Evolutionary conservation across 2,329 filamentous ascomycete genomes (phyloP), one percentile per base, ranked within the genome.

Genomic region (Chrysoporthe austroafricana): DNA sequence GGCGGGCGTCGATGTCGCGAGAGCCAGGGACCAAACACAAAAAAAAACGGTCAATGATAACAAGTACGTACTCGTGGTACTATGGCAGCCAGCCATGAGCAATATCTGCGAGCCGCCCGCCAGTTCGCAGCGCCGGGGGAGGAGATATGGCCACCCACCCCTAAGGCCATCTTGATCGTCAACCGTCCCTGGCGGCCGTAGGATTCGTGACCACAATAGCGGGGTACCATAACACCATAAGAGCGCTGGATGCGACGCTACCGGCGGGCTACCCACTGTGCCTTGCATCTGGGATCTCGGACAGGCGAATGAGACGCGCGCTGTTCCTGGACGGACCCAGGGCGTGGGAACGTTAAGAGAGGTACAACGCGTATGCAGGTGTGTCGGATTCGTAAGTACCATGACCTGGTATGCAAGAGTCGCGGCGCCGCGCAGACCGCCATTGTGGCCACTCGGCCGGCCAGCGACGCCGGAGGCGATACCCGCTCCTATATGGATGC

Each of bases 271-370:
- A 26, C 26, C 60, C 58, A 6, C 42, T 36, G 62, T 68, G 66
- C 62, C 66, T 67, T 69, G 62, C 65, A 69, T 57, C 44, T 64
- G 39, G 54, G 57, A 68, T 63, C 61, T 65, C 43, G 54, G 39
- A 56, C 62, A 64, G 62, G 58, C 68, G 59, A 68, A 70, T 68
- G 62, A 68, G 66, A 70, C 48, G 54, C 54, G 59, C 54, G 39
- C 62, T 52, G 68, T 68, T 39, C 68, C 68, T 70, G 68, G 34
- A 70, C 62, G 62, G 58, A 62, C 46, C 58, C 63, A 43, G 42
- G 43, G 43, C 46, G 32, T 16, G 54, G 56, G 32, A 43, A 7
- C n/a, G 44, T 60, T 62, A 48, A 26, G 26, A 62, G 26, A 34
- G 46, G 46, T 62, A 62, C 43, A 50, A 50, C 34, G 34, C 61